Base-by-base conservation (phyloP, 768 basidiomycete species). In the Boletus fagicola region DNA sequence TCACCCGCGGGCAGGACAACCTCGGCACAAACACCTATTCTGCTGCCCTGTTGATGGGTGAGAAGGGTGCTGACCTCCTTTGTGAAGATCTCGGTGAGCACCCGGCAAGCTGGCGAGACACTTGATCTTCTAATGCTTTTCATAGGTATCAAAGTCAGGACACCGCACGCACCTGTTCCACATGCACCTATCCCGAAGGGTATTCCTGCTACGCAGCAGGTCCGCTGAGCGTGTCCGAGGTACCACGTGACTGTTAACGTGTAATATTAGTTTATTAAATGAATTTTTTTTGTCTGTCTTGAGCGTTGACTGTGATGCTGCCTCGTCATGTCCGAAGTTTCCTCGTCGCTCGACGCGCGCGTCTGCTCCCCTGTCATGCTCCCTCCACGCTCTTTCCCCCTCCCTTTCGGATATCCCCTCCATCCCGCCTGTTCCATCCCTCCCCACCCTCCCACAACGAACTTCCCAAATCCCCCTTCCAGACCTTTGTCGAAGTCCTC, bases 401-500 rank as follows among this genome's bases (percentile, higher is more conserved):
- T 15, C 60, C 73, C 15, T 62, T 74, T 39, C 77, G 78, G 53
- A 68, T 72, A 65, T 66, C 46, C 15, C 57, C 30, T 12, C 31
- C 64, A 9, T 58, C 60, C 28, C 66, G 66, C 49, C 74, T 73
- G 15, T 89, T 91, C 66, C 88, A 90, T 67, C 80, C 88, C 30
- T 87, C 90, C 30, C 76, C 87, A 39, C 76, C 80, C 44, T 78
- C 79, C 31, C 78, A 72, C 42, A 76, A 86, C 61, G 90, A 92
- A 64, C 71, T 82, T 5, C 90, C 90, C 5, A 92, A 91, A 70
- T 97, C 94, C 5, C 97, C 97, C 1, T 98, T 97, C 68, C 88
- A 92, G 72, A 94, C 94, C 2, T 99, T 99, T 63, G 94, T 98
- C 9, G 91, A 98, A 35, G 94, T 95, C 20, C 78, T 99, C 45